phyloP scores from a whole-genome alignment of 2,329 filamentous ascomycete species.

The Colletotrichum sublineola region DNA sequence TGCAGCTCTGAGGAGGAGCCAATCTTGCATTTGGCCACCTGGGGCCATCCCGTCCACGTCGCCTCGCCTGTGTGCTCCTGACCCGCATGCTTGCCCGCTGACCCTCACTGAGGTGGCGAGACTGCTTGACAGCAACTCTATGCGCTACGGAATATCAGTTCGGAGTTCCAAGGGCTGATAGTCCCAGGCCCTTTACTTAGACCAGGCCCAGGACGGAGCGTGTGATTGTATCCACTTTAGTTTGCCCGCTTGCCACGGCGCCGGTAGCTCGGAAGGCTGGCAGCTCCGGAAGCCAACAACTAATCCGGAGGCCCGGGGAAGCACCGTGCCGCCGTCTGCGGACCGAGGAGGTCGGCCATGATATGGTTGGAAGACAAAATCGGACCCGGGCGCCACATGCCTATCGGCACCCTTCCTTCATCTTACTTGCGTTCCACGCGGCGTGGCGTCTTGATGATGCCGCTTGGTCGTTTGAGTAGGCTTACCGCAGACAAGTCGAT shows the following conservation, averaged over 20 bases:
- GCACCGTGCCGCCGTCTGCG: slow-evolving; percentile 1
- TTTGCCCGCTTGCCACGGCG: not conserved
- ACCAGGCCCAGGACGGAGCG: not conserved
- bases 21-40: slow-evolving; percentile 37
- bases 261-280: not conserved
- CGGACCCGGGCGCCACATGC: not conserved
- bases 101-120: not conserved
- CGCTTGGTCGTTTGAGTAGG: not conserved
- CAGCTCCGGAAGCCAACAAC: not conserved
- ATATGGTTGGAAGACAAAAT: not conserved
- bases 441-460: not conserved
- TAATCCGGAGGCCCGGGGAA: not conserved
- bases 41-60: not conserved
- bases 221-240: not conserved
- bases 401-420: not conserved
- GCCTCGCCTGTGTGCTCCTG: not conserved
- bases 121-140: not conserved
- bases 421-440: not conserved
- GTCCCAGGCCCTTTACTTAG: not conserved
- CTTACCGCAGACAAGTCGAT: not conserved
- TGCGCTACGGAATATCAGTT: not conserved
- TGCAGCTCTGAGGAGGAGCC: slow-evolving; percentile 33
- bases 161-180: not conserved
- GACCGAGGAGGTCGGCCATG: not conserved
- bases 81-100: slow-evolving; percentile 9